These are phyloP conservation scores for Blumeria hordei DNA, from an alignment of 2,329 filamentous ascomycete species.

Conservation along the genomic window DNA sequence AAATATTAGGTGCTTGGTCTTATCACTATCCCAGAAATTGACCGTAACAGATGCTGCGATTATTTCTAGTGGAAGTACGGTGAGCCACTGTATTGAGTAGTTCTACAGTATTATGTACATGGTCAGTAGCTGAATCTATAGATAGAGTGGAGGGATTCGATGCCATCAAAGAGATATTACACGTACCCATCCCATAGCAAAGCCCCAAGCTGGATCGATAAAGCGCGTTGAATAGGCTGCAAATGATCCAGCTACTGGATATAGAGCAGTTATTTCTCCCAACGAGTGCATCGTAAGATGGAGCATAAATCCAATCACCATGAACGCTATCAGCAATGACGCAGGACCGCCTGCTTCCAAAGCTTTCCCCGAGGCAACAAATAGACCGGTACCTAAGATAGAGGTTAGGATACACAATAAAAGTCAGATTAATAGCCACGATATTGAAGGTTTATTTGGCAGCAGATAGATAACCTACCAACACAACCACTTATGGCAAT, in stretches of 20 bases:
- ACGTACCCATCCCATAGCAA: constrained; percentile 66
- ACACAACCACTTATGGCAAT: constrained; percentile 91
- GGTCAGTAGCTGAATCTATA: constrained; percentile 79
- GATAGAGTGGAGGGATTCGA: constrained; percentile 43
- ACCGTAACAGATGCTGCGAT: constrained; percentile 71
- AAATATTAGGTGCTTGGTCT: constrained; percentile 45
- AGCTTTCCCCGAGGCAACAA: constrained; percentile 56
- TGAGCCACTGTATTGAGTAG: constrained; percentile 72
- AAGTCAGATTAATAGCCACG: neutral
- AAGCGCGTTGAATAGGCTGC: constrained; percentile 87
- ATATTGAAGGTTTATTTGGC: neutral
- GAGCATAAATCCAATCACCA: constrained; percentile 62
- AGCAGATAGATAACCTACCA: constrained; percentile 21
- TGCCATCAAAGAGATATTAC: neutral
- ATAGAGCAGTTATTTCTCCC: constrained; percentile 75
- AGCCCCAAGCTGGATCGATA: constrained; percentile 80
- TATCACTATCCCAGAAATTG: constrained; percentile 44
- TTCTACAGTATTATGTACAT: constrained; percentile 68
- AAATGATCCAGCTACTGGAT: constrained; percentile 79
- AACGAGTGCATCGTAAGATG: constrained; percentile 82
- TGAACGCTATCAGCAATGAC: constrained; percentile 53
- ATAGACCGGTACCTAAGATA: constrained; percentile 47
- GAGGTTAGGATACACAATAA: neutral
- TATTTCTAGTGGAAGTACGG: constrained; percentile 63
- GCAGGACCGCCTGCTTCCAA: constrained; percentile 53